phyloP scores from a whole-genome alignment of 1,284 basidiomycete species.

The Melampsora occidentalis region DNA sequence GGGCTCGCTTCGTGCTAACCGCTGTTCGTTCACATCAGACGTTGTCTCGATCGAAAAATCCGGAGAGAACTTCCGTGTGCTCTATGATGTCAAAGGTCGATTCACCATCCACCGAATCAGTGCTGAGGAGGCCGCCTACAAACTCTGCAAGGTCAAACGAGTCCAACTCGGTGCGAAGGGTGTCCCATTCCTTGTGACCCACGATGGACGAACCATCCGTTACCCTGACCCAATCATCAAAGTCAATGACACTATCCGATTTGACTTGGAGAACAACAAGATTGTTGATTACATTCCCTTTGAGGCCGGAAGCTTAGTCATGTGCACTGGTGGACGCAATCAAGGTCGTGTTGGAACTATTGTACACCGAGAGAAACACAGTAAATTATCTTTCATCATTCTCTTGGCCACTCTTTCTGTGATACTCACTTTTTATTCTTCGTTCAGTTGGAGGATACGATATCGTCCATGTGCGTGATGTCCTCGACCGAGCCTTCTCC shows the following conservation, averaged over 20 bases:
- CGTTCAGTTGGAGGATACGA: slow-evolving; percentile 39
- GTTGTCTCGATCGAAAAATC: slow-evolving; percentile 97
- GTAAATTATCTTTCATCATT: neutral
- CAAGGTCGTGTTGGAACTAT: slow-evolving; percentile 98
- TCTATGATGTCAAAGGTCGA: slow-evolving; percentile 99
- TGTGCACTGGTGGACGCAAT: slow-evolving; percentile 98
- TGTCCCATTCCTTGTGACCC: slow-evolving; percentile 95
- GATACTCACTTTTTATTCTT: neutral
- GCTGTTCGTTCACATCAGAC: slow-evolving; percentile 59
- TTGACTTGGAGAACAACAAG: slow-evolving; percentile 91
- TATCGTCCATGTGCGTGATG: slow-evolving; percentile 79
- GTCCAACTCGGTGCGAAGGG: slow-evolving; percentile 88
- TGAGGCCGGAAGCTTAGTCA: slow-evolving; percentile 94
- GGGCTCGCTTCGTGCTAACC: neutral
- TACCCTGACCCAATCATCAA: slow-evolving; percentile 95
- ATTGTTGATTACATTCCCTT: slow-evolving; percentile 93
- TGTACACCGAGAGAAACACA: slow-evolving; percentile 90
- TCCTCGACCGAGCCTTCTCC: slow-evolving; percentile 73
- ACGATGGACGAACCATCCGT: slow-evolving; percentile 98
- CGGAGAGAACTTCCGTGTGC: slow-evolving; percentile 97
- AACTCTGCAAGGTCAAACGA: slow-evolving; percentile 93
- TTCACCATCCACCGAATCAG: slow-evolving; percentile 99
- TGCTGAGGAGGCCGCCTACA: slow-evolving; percentile 94
- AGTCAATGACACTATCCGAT: slow-evolving; percentile 98
- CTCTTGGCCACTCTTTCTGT: neutral